Percentiles rank a stretch among this genome's conserved stretches.
These are phyloP conservation scores for Sherardia arvensis DNA, from an alignment of 257 asterid species.

Conservation along the genomic window DNA sequence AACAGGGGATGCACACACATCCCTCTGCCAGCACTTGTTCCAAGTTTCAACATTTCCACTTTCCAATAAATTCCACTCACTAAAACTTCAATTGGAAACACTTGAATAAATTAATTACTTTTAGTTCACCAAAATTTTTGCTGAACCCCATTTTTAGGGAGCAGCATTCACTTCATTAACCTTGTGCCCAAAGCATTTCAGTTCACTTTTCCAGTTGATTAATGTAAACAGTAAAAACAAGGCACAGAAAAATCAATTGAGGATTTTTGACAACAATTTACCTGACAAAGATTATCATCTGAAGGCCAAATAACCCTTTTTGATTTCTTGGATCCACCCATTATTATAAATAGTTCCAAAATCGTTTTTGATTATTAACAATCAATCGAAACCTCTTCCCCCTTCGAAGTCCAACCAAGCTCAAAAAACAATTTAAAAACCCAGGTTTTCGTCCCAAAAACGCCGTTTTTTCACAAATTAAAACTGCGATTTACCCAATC, in stretches of 20 bases:
- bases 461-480: slow-evolving; percentile 2
- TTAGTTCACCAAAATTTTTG: not conserved
- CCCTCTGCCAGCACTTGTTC: not conserved
- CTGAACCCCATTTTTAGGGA: not conserved
- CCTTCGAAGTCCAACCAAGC: slow-evolving; percentile 5
- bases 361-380: slow-evolving; percentile 15
- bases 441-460: not conserved
- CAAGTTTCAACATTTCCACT: not conserved
- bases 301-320: slow-evolving; percentile 89
- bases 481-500: not conserved
- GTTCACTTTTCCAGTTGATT: not conserved
- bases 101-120: not conserved
- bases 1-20: not conserved
- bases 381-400: slow-evolving; percentile 10
- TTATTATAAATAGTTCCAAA: slow-evolving; percentile 33
- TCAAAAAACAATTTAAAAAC: slow-evolving; percentile 11
- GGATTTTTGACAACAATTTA: slow-evolving; percentile 26
- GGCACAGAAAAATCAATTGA: slow-evolving; percentile 7
- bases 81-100: not conserved
- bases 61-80: not conserved
- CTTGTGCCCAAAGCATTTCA: not conserved
- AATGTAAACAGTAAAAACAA: not conserved
- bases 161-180: not conserved
- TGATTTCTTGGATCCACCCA: slow-evolving; percentile 86
- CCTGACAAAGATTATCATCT: slow-evolving; percentile 96